Percentiles rank a stretch among this genome's conserved stretches.
phyloP scores from a whole-genome alignment of 1,284 basidiomycete species.

The Rhizoctonia solani region DNA sequence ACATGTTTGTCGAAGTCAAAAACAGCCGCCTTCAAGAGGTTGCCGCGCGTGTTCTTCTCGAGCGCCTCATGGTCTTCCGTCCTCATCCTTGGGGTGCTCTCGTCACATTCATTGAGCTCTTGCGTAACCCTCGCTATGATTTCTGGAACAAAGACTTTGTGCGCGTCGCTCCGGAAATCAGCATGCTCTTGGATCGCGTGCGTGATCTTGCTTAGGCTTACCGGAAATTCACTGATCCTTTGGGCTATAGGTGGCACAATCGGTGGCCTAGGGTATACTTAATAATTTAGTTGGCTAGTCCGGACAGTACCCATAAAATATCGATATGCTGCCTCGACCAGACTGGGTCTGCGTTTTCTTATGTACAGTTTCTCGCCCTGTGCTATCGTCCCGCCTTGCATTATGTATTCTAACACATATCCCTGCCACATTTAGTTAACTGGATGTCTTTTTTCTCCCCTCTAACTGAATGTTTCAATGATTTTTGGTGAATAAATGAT shows the following conservation, averaged over 20 bases:
- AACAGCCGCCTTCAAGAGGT: slow-evolving; percentile 85
- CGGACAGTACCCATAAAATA: slow-evolving; percentile 23
- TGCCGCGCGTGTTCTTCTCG: slow-evolving; percentile 88
- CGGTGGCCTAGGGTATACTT: slow-evolving; percentile 16
- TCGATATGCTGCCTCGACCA: slow-evolving; percentile 28
- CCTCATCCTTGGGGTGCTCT: slow-evolving; percentile 98
- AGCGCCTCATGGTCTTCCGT: slow-evolving; percentile 89
- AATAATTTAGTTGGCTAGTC: slow-evolving; percentile 18
- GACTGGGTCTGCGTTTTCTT: slow-evolving; percentile 28
- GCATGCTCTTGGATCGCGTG: slow-evolving; percentile 78
- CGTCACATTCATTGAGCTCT: slow-evolving; percentile 90
- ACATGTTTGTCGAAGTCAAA: slow-evolving; percentile 79
- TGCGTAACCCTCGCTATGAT: slow-evolving; percentile 81
- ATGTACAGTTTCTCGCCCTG: slow-evolving; percentile 34
- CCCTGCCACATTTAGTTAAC: slow-evolving; percentile 34
- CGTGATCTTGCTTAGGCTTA: slow-evolving; percentile 43
- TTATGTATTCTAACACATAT: slow-evolving; percentile 37
- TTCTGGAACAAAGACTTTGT: slow-evolving; percentile 87
- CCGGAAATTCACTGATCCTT: not conserved
- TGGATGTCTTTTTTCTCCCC: slow-evolving; percentile 25
- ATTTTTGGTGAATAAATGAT: slow-evolving; percentile 6
- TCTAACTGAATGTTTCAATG: slow-evolving; percentile 21
- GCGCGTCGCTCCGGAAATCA: slow-evolving; percentile 78
- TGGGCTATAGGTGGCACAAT: slow-evolving; percentile 14
- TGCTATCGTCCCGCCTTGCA: slow-evolving; percentile 33